These are phyloP conservation scores for Nicotiana sylvestris DNA, from an alignment of 257 asterid species.

Conservation along the genomic window DNA sequence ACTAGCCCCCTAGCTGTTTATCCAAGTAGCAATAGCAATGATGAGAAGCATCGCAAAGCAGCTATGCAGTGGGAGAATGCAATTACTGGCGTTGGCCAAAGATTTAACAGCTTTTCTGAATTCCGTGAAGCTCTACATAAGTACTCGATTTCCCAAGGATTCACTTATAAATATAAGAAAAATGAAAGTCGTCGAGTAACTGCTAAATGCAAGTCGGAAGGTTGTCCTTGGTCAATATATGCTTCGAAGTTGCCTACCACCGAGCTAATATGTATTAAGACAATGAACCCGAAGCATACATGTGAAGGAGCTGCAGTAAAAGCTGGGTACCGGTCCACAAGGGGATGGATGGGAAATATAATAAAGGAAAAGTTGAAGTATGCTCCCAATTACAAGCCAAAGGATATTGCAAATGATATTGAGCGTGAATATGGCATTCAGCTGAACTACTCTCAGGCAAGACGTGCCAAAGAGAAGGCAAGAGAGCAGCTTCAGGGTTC, in stretches of 20 bases:
- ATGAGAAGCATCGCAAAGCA: constrained; percentile 78
- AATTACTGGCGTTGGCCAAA: constrained; percentile 99
- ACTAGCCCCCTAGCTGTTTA: constrained; percentile 34
- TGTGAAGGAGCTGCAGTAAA: constrained; percentile 87
- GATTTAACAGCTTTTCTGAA: constrained; percentile 88
- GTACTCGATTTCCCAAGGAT: constrained; percentile 97
- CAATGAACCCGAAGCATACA: constrained; percentile 80
- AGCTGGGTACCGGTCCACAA: constrained; percentile 93
- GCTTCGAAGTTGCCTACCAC: constrained; percentile 94
- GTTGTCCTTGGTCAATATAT: constrained; percentile 94
- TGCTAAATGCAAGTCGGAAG: constrained; percentile 93
- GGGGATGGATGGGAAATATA: constrained; percentile 97
- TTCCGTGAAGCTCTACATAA: constrained; percentile 98
- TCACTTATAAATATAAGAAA: constrained; percentile 89
- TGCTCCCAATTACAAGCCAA: constrained; percentile 91
- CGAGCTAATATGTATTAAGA: constrained; percentile 86
- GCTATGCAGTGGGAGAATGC: constrained; percentile 91
- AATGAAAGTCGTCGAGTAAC: constrained; percentile 96
- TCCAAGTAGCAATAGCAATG: constrained; percentile 34
- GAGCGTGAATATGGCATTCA: constrained; percentile 95
- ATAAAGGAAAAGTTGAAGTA: constrained; percentile 86
- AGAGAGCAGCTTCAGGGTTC: constrained; percentile 99
- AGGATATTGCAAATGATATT: constrained; percentile 90
- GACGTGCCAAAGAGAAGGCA: constrained; percentile 99
- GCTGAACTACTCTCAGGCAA: constrained; percentile 91